Evolutionary conservation across 257 asterid genomes (phyloP).

Genomic region (Solanum dulcamara): DNA sequence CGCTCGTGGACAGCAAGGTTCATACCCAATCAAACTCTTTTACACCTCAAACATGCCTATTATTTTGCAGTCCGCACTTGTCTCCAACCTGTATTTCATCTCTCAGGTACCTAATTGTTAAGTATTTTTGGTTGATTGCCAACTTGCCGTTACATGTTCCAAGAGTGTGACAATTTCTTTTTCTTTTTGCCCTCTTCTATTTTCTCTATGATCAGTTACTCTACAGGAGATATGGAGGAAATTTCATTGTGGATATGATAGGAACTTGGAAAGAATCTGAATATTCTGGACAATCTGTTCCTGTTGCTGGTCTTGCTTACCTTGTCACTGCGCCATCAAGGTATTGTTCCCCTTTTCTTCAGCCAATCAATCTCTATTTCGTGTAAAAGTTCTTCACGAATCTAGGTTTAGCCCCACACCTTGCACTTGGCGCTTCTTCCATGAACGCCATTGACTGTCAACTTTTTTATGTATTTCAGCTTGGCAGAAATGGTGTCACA

Average conservation of each 20-base stretch:
- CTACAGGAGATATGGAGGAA: conserved; percentile 45
- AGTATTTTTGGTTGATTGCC: background rate
- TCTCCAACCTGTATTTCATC: conserved; percentile 61
- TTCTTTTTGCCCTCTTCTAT: background rate
- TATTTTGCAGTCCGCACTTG: conserved; percentile 68
- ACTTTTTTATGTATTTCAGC: conserved; percentile 21
- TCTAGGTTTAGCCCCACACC: background rate
- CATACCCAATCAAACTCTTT: conserved; percentile 65
- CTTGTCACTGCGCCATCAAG: conserved; percentile 68
- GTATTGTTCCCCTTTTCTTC: conserved; percentile 4
- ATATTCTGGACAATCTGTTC: conserved; percentile 56
- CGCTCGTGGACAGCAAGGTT: conserved; percentile 63
- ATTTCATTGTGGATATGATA: conserved; percentile 44
- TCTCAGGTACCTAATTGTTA: conserved; percentile 37
- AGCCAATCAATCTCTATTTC: background rate
- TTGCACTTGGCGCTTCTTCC: background rate
- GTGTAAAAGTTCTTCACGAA: background rate
- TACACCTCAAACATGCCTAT: conserved; percentile 72
- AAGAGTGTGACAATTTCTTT: background rate
- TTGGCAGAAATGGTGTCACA: conserved; percentile 52
- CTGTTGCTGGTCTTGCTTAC: conserved; percentile 67
- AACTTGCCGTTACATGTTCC: background rate
- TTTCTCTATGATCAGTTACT: conserved; percentile 28
- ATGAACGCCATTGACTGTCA: background rate
- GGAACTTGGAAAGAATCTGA: conserved; percentile 62